Evolutionary conservation across 2,329 filamentous ascomycete species (phyloP), one percentile per base, ranked within the genome.

Genomic region (Arthrobotrys iridis): DNA sequence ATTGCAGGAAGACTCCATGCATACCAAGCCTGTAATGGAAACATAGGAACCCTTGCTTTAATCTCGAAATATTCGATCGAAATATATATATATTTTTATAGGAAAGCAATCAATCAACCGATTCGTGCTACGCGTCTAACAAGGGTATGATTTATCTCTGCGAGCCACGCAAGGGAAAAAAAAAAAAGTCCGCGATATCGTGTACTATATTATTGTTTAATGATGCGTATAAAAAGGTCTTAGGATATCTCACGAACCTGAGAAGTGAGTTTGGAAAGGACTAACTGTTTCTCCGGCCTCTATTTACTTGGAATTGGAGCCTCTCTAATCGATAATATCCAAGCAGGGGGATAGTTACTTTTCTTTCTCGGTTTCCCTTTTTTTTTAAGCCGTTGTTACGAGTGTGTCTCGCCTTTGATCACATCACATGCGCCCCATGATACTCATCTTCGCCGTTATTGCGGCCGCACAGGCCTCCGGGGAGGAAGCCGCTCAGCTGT

Each of bases 381-480:
- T n/a, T n/a, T n/a, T n/a, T n/a, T n/a, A 33, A 33, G 28, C 4
- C 4, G 28, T 10, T 33, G 28, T 4, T 33, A 33, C 28, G 35
- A 40, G 35, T 13, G 11, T 15, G 28, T 11, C 22, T 35, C 28
- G 13, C n/a, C n/a, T n/a, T 55, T 5, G 30, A 52, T 7, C 18
- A 35, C 48, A 35, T n/a, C 35, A 59, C 35, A 59, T 59, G 55
- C 55, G 55, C 20, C 35, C 55, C 18, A 43, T 20, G 13, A 59
- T 41, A 8, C 18, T 43, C 35, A 24, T 43, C 11, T 59, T 59
- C 30, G 55, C 55, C n/a, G 35, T 18, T 43, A 20, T 59, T 26
- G 55, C 37, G 35, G 35, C 20, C 22, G 55, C 55, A 59, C 55
- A 59, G 24, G 37, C 55, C 55, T 59, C 55, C 28, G 43, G n/a